Percentiles rank a stretch among this genome's conserved stretches.
phyloP scores from a whole-genome alignment of 805 yeast species.

The Sugiyamaella marilandica region DNA sequence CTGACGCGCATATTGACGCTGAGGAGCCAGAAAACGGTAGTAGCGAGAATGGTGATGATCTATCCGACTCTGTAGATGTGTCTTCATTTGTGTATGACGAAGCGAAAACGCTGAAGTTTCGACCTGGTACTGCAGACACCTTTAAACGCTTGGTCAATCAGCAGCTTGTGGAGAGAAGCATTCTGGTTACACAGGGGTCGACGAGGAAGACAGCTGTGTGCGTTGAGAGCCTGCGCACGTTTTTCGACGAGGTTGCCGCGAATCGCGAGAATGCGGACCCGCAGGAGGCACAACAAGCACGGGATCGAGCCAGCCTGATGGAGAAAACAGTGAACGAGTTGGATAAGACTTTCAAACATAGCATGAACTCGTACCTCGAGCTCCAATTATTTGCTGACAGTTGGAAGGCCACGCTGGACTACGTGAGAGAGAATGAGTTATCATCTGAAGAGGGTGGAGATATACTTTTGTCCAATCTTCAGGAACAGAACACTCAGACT shows the following conservation, averaged over 20 bases:
- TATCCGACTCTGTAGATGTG: too few species aligned
- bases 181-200: background rate
- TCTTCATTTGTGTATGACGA: background rate
- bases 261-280: background rate
- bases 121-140: background rate
- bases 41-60: too few species aligned
- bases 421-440: background rate
- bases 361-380: conserved; percentile 1
- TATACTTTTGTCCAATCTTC: background rate
- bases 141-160: background rate
- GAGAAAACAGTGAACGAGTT: background rate
- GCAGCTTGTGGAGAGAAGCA: background rate
- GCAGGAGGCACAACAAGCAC: background rate
- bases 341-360: conserved; percentile 1
- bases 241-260: background rate
- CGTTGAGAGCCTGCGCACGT: background rate
- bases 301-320: background rate
- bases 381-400: background rate
- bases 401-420: background rate
- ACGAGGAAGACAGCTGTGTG: background rate
- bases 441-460: background rate
- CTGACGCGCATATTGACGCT: too few species aligned
- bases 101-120: background rate
- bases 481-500: background rate
- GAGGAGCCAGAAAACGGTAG: too few species aligned